These are phyloP conservation scores for Skeletonema grethae DNA, from an alignment of 108 stramenopile species.

Conservation along the genomic window DNA sequence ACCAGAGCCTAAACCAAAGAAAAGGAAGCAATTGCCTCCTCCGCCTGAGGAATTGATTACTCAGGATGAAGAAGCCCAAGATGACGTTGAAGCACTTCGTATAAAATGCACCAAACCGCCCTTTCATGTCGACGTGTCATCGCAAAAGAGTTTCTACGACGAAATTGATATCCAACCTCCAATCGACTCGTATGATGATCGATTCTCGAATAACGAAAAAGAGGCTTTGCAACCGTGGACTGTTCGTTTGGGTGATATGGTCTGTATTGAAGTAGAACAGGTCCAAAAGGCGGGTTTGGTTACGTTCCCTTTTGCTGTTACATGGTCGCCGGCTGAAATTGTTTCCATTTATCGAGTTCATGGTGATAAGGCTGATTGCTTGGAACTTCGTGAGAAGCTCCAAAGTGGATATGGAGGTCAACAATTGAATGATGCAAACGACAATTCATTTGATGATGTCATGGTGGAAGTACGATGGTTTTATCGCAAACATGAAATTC, in stretches of 20 bases:
- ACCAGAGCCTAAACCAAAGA: neutral
- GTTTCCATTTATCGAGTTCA: slow-evolving; percentile 56
- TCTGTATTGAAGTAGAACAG: slow-evolving; percentile 54
- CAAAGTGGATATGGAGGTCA: neutral
- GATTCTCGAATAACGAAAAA: neutral
- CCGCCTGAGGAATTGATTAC: neutral
- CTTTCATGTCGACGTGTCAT: slow-evolving; percentile 62
- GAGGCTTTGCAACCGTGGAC: slow-evolving; percentile 29
- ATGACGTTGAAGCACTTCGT: neutral
- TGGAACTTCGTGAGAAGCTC: slow-evolving; percentile 30
- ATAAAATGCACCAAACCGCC: slow-evolving; percentile 14
- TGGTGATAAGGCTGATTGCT: slow-evolving; percentile 31
- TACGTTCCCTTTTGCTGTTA: slow-evolving; percentile 55
- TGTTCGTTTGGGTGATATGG: slow-evolving; percentile 67
- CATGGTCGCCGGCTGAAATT: slow-evolving; percentile 64
- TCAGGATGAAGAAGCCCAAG: neutral
- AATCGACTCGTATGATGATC: slow-evolving; percentile 34
- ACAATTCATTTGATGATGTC: slow-evolving; percentile 22
- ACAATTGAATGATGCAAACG: neutral
- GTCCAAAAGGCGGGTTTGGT: slow-evolving; percentile 25
- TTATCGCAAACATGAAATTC: slow-evolving; percentile 65
- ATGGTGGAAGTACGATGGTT: slow-evolving; percentile 79
- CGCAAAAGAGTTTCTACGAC: slow-evolving; percentile 53
- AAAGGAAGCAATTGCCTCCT: neutral
- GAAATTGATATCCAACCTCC: slow-evolving; percentile 52